Evolutionary conservation across 2,329 filamentous ascomycete genomes (phyloP).

Genomic region (Aureobasidium zeae): DNA sequence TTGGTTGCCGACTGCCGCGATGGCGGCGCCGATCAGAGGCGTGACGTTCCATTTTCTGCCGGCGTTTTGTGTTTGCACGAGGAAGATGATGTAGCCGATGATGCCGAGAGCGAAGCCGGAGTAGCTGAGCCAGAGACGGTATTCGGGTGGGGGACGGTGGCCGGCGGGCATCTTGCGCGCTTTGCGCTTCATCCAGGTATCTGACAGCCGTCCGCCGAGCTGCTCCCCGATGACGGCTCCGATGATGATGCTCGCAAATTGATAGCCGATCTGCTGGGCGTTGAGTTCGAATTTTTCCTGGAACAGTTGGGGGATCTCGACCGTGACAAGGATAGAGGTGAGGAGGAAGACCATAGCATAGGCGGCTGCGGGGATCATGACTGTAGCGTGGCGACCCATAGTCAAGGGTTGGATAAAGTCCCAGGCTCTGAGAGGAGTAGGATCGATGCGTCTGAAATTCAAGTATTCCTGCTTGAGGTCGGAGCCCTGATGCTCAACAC

Average conservation of each 20-base stretch:
- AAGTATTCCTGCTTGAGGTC: conserved; percentile 36
- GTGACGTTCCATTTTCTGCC: conserved; percentile 44
- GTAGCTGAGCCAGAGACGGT: conserved; percentile 48
- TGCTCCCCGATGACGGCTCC: conserved; percentile 50
- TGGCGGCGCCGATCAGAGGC: conserved; percentile 45
- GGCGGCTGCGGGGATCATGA: conserved; percentile 41
- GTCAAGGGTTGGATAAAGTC: conserved; percentile 45
- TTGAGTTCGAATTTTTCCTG: conserved; percentile 46
- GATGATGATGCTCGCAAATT: conserved; percentile 47
- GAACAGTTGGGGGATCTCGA: conserved; percentile 51
- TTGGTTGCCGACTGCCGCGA: conserved; percentile 47
- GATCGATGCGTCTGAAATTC: conserved; percentile 41
- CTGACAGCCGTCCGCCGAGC: conserved; percentile 44
- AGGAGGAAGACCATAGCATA: conserved; percentile 51
- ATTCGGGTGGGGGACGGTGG: conserved; percentile 36
- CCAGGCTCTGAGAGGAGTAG: conserved; percentile 36
- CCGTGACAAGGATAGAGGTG: conserved; percentile 41
- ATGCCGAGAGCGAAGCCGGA: conserved; percentile 41
- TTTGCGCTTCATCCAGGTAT: conserved; percentile 41
- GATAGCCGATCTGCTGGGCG: conserved; percentile 47
- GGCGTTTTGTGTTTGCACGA: conserved; percentile 38
- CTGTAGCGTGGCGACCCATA: conserved; percentile 37
- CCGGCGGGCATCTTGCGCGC: conserved; percentile 28
- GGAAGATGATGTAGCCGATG: conserved; percentile 44
- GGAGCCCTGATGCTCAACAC: conserved; percentile 26